Conservation (phyloP, 352 stramenopile species). For the Phytophthora hibernalis region DNA sequence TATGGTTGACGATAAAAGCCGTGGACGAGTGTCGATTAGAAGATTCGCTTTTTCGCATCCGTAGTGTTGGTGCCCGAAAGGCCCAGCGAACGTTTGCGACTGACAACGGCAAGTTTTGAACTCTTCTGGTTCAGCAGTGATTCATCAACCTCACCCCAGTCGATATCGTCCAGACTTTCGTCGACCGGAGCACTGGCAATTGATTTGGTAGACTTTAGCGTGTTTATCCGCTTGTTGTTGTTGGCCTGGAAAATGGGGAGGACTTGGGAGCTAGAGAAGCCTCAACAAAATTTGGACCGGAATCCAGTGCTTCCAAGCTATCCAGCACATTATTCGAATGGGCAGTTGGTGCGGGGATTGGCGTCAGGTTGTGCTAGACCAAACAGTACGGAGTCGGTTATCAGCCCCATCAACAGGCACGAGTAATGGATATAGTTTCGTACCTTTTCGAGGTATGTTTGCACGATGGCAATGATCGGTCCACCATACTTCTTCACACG, state of each 20-base stretch:
- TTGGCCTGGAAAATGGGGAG: slow-evolving; percentile 65
- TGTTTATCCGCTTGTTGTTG: slow-evolving; percentile 16
- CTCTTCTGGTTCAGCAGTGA: slow-evolving; percentile 47
- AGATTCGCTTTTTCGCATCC: slow-evolving; percentile 35
- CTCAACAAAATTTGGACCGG: slow-evolving; percentile 33
- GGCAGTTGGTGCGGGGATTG: slow-evolving; percentile 34
- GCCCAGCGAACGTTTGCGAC: slow-evolving; percentile 36
- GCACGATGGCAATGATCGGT: slow-evolving; percentile 86
- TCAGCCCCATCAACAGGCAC: not conserved
- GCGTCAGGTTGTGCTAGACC: slow-evolving; percentile 69
- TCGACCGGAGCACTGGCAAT: slow-evolving; percentile 28
- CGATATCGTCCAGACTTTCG: slow-evolving; percentile 66
- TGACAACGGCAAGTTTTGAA: slow-evolving; percentile 19
- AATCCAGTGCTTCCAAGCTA: slow-evolving; percentile 40
- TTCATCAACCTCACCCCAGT: slow-evolving; percentile 63
- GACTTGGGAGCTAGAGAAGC: slow-evolving; percentile 27
- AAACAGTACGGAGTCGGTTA: slow-evolving; percentile 2
- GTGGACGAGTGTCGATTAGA: slow-evolving; percentile 8
- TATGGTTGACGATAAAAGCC: not conserved
- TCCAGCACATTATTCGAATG: slow-evolving; percentile 34
- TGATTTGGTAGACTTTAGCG: slow-evolving; percentile 11
- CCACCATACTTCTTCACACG: slow-evolving; percentile 89
- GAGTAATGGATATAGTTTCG: not conserved
- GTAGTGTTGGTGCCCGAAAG: slow-evolving; percentile 1
- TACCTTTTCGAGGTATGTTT: slow-evolving; percentile 82